Percentiles rank a stretch among this genome's conserved stretches.
phyloP scores from a whole-genome alignment of 169 alveolate species.

The Plasmodium chabaudi region DNA sequence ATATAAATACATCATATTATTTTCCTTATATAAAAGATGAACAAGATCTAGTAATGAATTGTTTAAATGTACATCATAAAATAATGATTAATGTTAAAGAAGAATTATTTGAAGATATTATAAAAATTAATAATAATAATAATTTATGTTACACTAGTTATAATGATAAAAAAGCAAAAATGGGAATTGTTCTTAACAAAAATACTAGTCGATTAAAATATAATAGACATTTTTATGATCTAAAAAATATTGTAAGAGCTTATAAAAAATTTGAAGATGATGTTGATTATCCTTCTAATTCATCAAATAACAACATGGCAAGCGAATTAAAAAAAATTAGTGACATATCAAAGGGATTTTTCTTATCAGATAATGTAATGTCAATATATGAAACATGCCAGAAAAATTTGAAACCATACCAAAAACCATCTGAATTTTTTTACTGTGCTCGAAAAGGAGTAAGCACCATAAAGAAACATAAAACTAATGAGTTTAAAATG shows the following conservation, averaged over 20 bases:
- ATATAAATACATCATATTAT: background rate
- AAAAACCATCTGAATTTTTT: too few species aligned
- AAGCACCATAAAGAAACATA: too few species aligned
- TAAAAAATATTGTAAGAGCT: constrained; percentile 17
- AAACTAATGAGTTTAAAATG: too few species aligned
- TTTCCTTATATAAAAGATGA: constrained; percentile 14
- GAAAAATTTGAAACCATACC: too few species aligned
- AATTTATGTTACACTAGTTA: constrained; percentile 1
- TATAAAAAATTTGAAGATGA: constrained; percentile 21
- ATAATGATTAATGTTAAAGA: constrained; percentile 71
- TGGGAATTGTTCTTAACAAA: constrained; percentile 41
- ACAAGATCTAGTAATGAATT: constrained; percentile 28
- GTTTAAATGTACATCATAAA: constrained; percentile 58
- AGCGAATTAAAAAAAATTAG: constrained; percentile 5
- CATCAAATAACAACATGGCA: constrained; percentile 1
- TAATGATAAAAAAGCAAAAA: constrained; percentile 13
- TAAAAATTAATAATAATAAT: constrained; percentile 31
- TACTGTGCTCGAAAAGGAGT: too few species aligned
- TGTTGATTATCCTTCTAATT: background rate
- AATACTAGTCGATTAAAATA: constrained; percentile 15
- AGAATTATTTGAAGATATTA: constrained; percentile 36
- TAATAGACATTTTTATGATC: constrained; percentile 39
- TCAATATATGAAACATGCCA: background rate
- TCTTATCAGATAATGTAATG: constrained; percentile 10
- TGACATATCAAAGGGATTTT: constrained; percentile 26